Conservation (phyloP, 345 rosid genomes). For the Aurinia saxatilis region DNA sequence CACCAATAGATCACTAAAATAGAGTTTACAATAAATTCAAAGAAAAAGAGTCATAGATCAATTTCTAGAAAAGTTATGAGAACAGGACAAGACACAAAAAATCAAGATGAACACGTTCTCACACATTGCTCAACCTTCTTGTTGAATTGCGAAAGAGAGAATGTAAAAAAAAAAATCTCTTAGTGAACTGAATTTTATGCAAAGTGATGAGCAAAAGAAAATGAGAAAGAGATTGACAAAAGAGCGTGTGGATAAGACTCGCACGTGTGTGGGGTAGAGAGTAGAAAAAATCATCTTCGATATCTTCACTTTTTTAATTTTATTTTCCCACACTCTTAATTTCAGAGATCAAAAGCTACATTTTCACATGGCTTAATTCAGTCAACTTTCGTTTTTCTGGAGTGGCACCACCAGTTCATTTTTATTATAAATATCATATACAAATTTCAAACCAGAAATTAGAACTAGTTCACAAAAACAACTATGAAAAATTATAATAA, state of each 20-base stretch:
- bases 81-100: conserved; percentile 17
- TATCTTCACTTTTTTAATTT: conserved; percentile 4
- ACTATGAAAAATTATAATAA: too few relatives aligned
- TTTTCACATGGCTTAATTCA: conserved; percentile 4
- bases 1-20: background rate
- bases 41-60: background rate
- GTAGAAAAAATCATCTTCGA: conserved; percentile 19
- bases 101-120: conserved; percentile 24
- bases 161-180: background rate
- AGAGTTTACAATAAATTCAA: background rate
- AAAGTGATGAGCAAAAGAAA: conserved; percentile 1
- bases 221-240: conserved; percentile 2
- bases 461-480: too few relatives aligned
- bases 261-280: conserved; percentile 29
- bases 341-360: conserved; percentile 11
- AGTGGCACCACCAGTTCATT: too few relatives aligned
- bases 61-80: conserved; percentile 5
- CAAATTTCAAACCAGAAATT: too few relatives aligned
- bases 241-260: conserved; percentile 26
- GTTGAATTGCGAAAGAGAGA: conserved; percentile 6
- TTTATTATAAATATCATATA: background rate
- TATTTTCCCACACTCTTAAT: background rate
- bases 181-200: conserved; percentile 16
- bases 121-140: conserved; percentile 8
- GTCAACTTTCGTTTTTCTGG: background rate